Evolutionary conservation across 2,329 filamentous ascomycete genomes (phyloP), one percentile per base, ranked within the genome.

Genomic region (Raffaelea deltoideospora): DNA sequence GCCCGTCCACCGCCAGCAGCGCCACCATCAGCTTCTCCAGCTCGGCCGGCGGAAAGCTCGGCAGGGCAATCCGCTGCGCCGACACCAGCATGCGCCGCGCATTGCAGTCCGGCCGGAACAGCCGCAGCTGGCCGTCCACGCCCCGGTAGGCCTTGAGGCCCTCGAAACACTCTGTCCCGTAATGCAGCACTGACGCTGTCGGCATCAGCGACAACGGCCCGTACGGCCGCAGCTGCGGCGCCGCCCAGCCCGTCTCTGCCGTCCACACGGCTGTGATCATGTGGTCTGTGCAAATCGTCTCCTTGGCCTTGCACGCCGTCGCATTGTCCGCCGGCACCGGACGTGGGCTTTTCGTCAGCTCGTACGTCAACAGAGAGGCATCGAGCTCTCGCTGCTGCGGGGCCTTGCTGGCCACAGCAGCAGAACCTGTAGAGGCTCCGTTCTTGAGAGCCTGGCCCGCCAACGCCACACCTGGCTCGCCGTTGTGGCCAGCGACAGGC

Each of bases 151-250:
- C 72, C 59, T 92, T 93, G 48, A 71, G 60, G 11, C 85, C 85
- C 60, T 93, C 85, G 60, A 92, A 93, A 57, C 85, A 92, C 58
- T 88, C 80, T 33, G 84, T 92, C 10, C 84, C 85, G 59, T 93
- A 93, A 66, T 93, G 85, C 41, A 93, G 69, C 42, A 77, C 76
- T 4, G 76, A 82, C 13, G 84, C 82, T 5, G 79, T 87, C 26
- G 85, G 85, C 63, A 84, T 79, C 50, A 93, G 73, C 43, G 68
- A 68, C 37, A 93, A 61, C 10, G 82, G 79, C 0, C 81, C 80
- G 56, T 84, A 90, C 20, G 84, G 80, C 53, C 74, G 72, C 40
- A 92, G 68, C 48, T 79, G 68, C 2, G 85, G 85, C 2, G 70
- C 64, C 27, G 68, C 65, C 85, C 85, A 93, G 48, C 85, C 85